These are phyloP conservation scores for Ichthyophthirius multifiliis DNA, from an alignment of 169 alveolate genomes.

Conservation along the genomic window DNA sequence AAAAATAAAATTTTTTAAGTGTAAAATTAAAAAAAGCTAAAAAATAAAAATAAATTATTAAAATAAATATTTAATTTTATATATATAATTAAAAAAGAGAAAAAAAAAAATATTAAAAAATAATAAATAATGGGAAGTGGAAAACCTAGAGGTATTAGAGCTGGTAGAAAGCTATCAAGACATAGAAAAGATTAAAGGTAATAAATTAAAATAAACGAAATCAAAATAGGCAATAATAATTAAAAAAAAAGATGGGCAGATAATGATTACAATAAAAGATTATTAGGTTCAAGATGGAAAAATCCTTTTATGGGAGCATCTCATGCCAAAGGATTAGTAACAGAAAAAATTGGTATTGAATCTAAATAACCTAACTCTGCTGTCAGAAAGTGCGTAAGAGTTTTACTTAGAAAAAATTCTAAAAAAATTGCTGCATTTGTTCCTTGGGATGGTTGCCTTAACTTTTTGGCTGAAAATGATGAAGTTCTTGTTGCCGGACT, in stretches of 20 bases:
- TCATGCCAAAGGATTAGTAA: constrained; percentile 99
- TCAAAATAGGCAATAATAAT: too few species aligned
- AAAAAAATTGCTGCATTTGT: constrained; percentile 99
- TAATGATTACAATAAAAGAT: constrained; percentile 95
- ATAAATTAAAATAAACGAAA: too few species aligned
- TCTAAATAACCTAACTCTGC: constrained; percentile 99
- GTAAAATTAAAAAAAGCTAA: too few species aligned
- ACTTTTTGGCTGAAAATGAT: constrained; percentile 99
- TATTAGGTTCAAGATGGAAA: constrained; percentile 95
- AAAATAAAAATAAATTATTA: too few species aligned
- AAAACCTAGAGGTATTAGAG: constrained; percentile 97
- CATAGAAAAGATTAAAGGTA: constrained; percentile 93
- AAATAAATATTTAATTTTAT: too few species aligned
- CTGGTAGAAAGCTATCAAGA: constrained; percentile 97
- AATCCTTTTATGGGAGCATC: constrained; percentile 99
- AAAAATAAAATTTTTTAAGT: too few species aligned
- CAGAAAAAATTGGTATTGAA: constrained; percentile 98
- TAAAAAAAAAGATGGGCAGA: constrained; percentile 98
- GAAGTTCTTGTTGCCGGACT: constrained; percentile 99
- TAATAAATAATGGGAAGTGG: constrained; percentile 83
- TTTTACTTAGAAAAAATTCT: constrained; percentile 98
- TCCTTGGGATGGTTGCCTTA: constrained; percentile 99
- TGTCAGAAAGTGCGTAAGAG: constrained; percentile 99
- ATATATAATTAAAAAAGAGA: too few species aligned
- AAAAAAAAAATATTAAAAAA: background rate